A percentile compares a stretch with the other conserved stretches of the same genome.
phyloP scores from a whole-genome alignment of 495 filamentous ascomycete species.

The Chaetomium fimeti region DNA sequence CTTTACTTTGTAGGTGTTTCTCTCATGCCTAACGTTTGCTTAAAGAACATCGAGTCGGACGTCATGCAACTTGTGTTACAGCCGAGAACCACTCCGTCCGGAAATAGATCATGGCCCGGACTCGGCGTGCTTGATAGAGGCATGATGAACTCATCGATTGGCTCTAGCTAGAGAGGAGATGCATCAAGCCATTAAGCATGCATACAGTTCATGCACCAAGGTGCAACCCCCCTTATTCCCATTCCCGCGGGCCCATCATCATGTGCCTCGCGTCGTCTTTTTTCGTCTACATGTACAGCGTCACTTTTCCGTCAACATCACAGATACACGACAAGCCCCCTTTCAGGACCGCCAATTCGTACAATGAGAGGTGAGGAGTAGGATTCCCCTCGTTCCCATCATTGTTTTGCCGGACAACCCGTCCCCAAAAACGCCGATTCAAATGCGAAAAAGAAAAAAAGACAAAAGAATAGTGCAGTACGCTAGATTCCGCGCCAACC shows the following conservation, averaged over 20 bases:
- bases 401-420: background rate
- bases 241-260: background rate
- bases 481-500: constrained; percentile 5
- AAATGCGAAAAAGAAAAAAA: constrained; percentile 4
- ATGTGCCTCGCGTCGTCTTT: background rate
- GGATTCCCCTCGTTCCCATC: background rate
- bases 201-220: background rate
- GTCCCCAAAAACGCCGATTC: constrained; percentile 4
- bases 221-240: background rate
- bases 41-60: no score
- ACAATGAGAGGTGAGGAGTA: background rate
- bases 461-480: background rate
- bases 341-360: background rate
- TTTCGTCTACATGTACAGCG: background rate
- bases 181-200: background rate
- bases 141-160: background rate
- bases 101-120: no score
- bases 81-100: no score
- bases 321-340: background rate
- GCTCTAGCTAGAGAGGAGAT: constrained; percentile 10
- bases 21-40: background rate
- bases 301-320: background rate
- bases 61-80: background rate
- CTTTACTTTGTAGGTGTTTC: background rate
- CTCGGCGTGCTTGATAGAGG: background rate